Conservation (phyloP, 1,284 basidiomycete genomes). For the Microbotryum intermedium region DNA sequence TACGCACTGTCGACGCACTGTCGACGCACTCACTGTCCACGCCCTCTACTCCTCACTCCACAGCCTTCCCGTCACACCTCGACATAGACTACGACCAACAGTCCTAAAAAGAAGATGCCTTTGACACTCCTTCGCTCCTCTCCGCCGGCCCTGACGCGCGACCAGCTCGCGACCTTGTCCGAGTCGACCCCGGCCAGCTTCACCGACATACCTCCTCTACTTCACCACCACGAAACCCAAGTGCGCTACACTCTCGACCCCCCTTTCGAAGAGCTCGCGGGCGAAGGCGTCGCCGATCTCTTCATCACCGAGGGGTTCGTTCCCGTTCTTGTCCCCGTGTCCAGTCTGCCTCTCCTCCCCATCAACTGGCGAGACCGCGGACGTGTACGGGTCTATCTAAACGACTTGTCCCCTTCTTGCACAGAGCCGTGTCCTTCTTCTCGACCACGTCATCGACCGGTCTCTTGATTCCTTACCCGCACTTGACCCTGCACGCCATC, state of each 20-base stretch:
- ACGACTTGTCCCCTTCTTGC: background rate
- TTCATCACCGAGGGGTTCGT: conserved; percentile 73
- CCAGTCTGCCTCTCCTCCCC: too few species aligned
- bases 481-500: conserved; percentile 79
- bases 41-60: too few species aligned
- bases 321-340: background rate
- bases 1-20: too few species aligned
- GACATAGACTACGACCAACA: too few species aligned
- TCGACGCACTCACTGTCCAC: too few species aligned
- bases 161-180: conserved; percentile 70
- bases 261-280: conserved; percentile 50
- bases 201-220: conserved; percentile 65
- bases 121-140: conserved; percentile 46
- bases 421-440: conserved; percentile 67
- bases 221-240: conserved; percentile 60
- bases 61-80: too few species aligned
- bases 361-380: too few species aligned
- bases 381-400: background rate
- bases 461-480: conserved; percentile 70
- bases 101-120: too few species aligned
- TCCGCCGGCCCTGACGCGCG: conserved; percentile 55
- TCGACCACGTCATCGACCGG: conserved; percentile 49
- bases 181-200: conserved; percentile 72
- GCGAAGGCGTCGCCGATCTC: conserved; percentile 52
- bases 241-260: conserved; percentile 62